Evolutionary conservation across 192 early-diverging fungal species (phyloP).

Genomic region (Podochytrium sp.): DNA sequence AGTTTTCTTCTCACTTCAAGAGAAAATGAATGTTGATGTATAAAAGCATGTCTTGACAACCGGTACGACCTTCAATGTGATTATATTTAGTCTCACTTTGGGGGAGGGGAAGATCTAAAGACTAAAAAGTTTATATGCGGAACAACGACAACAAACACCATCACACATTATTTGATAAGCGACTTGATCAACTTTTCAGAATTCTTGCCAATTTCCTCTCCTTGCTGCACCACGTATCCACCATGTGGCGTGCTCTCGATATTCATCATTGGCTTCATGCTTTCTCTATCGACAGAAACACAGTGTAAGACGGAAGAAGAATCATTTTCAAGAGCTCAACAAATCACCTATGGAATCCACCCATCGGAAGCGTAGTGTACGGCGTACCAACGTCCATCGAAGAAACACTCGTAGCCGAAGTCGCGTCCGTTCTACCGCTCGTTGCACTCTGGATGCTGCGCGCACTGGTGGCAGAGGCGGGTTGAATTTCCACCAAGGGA

Average conservation of each 20-base stretch:
- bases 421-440: neutral
- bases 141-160: too few relatives aligned
- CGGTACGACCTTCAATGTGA: too few relatives aligned
- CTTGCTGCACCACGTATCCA: constrained; percentile 4
- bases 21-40: too few relatives aligned
- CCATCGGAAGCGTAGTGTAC: constrained; percentile 21
- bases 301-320: too few relatives aligned
- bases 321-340: too few relatives aligned
- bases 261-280: constrained; percentile 17
- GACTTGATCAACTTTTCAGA: neutral
- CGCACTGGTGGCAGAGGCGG: neutral
- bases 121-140: too few relatives aligned
- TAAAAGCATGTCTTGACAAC: too few relatives aligned
- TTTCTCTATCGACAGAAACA: too few relatives aligned
- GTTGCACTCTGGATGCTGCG: neutral
- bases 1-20: too few relatives aligned
- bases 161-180: neutral
- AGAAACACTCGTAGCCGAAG: constrained; percentile 11
- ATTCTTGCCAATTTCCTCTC: too few relatives aligned
- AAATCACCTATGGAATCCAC: constrained; percentile 19
- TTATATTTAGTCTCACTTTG: too few relatives aligned
- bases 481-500: neutral
- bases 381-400: constrained; percentile 8
- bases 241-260: neutral
- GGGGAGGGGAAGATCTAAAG: too few relatives aligned